Evolutionary conservation across 495 filamentous ascomycete species (phyloP), one percentile per base, ranked within the genome.

Genomic region (Cercophora scortea): DNA sequence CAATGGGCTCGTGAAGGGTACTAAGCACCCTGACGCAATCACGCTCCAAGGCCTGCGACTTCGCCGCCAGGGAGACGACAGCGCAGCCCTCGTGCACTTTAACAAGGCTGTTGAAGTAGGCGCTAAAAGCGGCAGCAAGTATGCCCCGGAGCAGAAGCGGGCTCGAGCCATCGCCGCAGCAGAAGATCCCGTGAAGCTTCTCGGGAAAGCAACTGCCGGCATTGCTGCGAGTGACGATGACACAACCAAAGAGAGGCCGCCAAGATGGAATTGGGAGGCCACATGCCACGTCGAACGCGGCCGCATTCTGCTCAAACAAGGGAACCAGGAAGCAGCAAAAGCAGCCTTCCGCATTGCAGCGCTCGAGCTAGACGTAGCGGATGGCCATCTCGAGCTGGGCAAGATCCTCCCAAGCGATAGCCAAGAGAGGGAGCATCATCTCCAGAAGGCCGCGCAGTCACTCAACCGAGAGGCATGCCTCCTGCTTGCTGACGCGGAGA

Each of bases 191-290:
- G 8, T n/a, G 17, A 19, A 10, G 25, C 25, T 25, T 25, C 25
- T 2, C 25, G 25, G 25, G 25, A 25, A 25, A 25, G 25, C 25
- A 25, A 25, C 25, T 25, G 25, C 25, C 25, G 25, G 25, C 25
- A 6, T 25, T n/a, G 10, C 5, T 13, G 10, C 8, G 32, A 35
- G 7, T 10, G 19, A 4, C 48, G 16, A 6, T 8, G 15, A 13
- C 46, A 19, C 16, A 38, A 35, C 33, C 25, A 6, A 13, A 18
- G 32, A 38, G 8, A 42, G 63, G 12, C 9, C 19, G 13, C 60
- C 64, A 41, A 50, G 39, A 47, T 75, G 70, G 71, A 52, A 57
- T 33, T 65, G 61, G 59, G 64, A 68, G 44, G 40, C 38, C 2
- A 41, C 46, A 47, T 73, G 65, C 54, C 49, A 61, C 11, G 51